Conservation (phyloP, 345 rosid genomes). For the Salix purpurea region DNA sequence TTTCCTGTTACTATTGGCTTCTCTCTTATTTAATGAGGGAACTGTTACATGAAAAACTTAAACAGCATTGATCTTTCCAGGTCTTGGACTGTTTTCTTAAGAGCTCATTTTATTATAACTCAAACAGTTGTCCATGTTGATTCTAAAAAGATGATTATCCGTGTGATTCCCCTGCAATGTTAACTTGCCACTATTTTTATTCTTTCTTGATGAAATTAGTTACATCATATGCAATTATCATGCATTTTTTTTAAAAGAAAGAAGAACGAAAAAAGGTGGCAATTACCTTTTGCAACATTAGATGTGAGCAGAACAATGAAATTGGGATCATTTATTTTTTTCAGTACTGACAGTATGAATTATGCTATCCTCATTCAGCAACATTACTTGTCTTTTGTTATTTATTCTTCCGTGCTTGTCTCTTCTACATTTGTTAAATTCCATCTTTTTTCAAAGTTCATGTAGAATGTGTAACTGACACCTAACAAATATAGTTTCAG, state of each 20-base stretch:
- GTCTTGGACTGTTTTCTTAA: neutral
- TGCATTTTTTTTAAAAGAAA: neutral
- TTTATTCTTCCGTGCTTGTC: neutral
- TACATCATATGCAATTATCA: neutral
- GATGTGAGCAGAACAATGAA: neutral
- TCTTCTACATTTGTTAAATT: neutral
- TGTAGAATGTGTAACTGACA: slow-evolving; percentile 34
- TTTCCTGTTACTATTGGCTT: neutral
- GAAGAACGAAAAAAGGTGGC: neutral
- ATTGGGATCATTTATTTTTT: neutral
- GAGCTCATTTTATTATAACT: neutral
- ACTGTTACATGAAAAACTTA: neutral
- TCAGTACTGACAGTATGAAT: neutral
- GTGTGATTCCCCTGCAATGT: neutral
- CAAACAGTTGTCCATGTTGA: neutral
- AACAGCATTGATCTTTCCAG: neutral
- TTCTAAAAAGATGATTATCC: neutral
- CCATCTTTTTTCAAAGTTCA: neutral
- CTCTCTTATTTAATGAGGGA: neutral
- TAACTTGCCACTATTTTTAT: neutral
- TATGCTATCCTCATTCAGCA: neutral
- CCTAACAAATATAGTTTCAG: slow-evolving; percentile 65
- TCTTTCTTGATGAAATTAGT: neutral
- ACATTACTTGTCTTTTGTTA: neutral
- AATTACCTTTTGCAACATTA: neutral